A percentile compares a stretch with the other conserved stretches of the same genome.
Evolutionary conservation across 345 rosid species (phyloP).

Genomic region (Eucalyptus erythrocorys): DNA sequence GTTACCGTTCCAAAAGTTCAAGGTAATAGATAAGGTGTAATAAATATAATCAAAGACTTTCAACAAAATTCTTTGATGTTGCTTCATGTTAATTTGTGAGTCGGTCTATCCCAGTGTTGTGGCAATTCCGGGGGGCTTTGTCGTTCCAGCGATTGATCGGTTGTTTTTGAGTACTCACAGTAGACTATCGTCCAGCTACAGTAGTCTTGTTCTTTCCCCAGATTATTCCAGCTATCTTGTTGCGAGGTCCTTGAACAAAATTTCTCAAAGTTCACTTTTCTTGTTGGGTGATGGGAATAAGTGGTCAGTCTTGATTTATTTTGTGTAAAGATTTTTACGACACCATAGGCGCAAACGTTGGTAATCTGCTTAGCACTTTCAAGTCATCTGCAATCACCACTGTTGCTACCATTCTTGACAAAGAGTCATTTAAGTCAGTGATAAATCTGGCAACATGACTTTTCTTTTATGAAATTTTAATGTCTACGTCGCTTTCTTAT

Average conservation of each 20-base stretch:
- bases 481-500: background rate
- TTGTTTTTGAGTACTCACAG: background rate
- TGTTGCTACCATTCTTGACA: background rate
- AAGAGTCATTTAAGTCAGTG: background rate
- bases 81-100: background rate
- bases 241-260: background rate
- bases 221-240: background rate
- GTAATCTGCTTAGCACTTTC: background rate
- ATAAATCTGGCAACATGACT: background rate
- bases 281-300: background rate
- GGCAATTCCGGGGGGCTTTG: background rate
- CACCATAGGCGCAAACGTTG: background rate
- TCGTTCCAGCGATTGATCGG: background rate
- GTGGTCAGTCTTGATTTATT: background rate
- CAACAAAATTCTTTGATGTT: background rate
- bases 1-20: background rate
- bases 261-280: background rate
- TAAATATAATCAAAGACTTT: background rate
- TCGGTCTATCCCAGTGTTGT: background rate
- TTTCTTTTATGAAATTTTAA: background rate
- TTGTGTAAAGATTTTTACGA: background rate
- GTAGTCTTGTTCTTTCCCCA: background rate
- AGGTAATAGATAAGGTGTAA: background rate
- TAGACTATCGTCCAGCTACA: background rate
- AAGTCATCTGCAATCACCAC: background rate